These are phyloP conservation scores for Talaromyces sp. DNA, from an alignment of 2,329 filamentous ascomycete genomes.

Conservation along the genomic window DNA sequence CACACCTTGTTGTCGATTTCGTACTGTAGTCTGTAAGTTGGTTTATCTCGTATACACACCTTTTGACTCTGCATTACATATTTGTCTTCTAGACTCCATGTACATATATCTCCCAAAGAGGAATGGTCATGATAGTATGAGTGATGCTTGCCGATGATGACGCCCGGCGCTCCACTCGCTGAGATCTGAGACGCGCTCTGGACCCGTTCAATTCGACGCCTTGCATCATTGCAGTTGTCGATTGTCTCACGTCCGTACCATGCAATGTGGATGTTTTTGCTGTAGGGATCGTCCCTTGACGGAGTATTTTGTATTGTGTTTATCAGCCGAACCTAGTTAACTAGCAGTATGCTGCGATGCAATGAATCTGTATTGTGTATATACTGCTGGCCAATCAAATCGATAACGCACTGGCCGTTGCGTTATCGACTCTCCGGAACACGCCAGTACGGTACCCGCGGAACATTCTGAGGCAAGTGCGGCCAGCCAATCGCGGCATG, in stretches of 20 bases:
- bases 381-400: neutral
- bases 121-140: neutral
- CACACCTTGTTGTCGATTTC: neutral
- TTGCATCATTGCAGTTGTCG: neutral
- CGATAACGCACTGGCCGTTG: neutral
- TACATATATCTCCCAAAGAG: neutral
- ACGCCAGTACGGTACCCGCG: neutral
- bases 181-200: slow-evolving; percentile 8
- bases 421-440: slow-evolving; percentile 4
- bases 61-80: neutral
- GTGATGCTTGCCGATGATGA: slow-evolving; percentile 1
- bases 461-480: slow-evolving; percentile 3
- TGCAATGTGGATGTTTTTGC: neutral
- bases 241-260: neutral
- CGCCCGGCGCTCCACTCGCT: neutral
- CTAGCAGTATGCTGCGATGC: too few species aligned
- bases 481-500: slow-evolving; percentile 5
- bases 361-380: neutral
- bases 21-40: neutral
- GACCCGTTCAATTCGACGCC: neutral
- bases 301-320: neutral
- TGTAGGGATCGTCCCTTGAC: neutral
- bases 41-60: neutral
- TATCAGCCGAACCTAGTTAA: too few species aligned
- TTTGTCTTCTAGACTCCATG: neutral